Conservation (phyloP, 1,139 yeast species). For the Diutina sp. region DNA sequence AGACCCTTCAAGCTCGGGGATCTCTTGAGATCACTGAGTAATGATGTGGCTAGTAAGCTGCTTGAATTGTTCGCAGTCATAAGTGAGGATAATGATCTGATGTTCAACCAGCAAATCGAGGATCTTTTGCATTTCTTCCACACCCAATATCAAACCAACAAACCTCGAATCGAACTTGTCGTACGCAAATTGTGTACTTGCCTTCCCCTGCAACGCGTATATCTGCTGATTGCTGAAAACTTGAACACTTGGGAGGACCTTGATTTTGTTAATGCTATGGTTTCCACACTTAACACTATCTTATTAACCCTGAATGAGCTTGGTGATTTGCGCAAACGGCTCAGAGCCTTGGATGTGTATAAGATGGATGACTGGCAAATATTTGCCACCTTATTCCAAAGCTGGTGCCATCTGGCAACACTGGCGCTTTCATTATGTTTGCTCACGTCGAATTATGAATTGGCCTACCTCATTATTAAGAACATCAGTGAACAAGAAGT, state of each 20-base stretch:
- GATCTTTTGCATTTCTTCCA: constrained; percentile 62
- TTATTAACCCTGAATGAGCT: constrained; percentile 84
- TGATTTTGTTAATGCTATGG: constrained; percentile 67
- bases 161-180: constrained; percentile 53
- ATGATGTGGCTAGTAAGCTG: constrained; percentile 69
- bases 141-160: constrained; percentile 17
- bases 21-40: background rate
- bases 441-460: constrained; percentile 78
- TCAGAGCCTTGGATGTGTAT: constrained; percentile 35
- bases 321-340: constrained; percentile 50
- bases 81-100: constrained; percentile 69
- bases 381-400: constrained; percentile 66
- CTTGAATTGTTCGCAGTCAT: constrained; percentile 69
- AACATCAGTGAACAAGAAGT: constrained; percentile 66
- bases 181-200: constrained; percentile 75
- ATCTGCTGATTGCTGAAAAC: constrained; percentile 69
- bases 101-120: constrained; percentile 64
- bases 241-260: constrained; percentile 45
- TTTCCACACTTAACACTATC: constrained; percentile 80
- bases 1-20: background rate
- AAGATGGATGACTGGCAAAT: constrained; percentile 53
- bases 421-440: constrained; percentile 81
- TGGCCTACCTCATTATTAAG: constrained; percentile 72
- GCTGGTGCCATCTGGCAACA: constrained; percentile 91
- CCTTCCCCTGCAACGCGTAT: constrained; percentile 72